Base-by-base conservation (phyloP, 176 grass and related monocot species). In the Triticum dicoccoides region DNA sequence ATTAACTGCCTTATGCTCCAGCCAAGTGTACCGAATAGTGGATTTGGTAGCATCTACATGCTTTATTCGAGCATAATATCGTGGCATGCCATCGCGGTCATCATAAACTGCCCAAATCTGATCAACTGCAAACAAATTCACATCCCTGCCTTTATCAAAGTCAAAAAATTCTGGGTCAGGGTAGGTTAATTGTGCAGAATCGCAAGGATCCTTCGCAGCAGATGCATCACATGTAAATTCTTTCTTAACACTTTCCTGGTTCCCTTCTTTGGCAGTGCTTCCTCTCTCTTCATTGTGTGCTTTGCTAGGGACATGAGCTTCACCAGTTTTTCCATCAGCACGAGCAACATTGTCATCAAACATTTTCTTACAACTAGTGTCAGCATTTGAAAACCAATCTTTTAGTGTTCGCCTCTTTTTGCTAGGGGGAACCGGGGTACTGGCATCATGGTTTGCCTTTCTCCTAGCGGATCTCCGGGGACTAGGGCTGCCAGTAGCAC, bases 31-130 rank as follows among this genome's bases (percentile, higher is more conserved):
- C 29, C 66, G 67, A 42, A 97, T 35, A 74, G 76, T 85, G 76
- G 89, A 93, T 44, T 70, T 62, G 14, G 30, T 11, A 83, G 83
- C n/a, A 66, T 85, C 20, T 13, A 97, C 25, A 59, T 30, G 77
- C 61, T 32, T 91, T 45, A 97, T 95, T 79, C 81, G 82, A 86
- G 91, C 95, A 91, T 97, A 97, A 82, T 82, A 97, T 52, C 92
- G 83, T 29, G 95, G 95, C 95, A 97, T 97, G 65, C 92, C 95
- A 86, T 95, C 95, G 2, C 47, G 25, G 15, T 87, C 80, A 89
- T 97, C 95, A 85, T 97, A 97, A 75, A 94, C 65, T 86, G 95
- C 86, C 95, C 92, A 97, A 68, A 94, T 90, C 83, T 97, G 95
- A 89, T 89, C 92, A 74, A 68, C 86, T 29, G 77, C 73, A 76